A percentile compares a stretch with the other conserved stretches of the same genome.
Conservation (phyloP, 164 flowering plant genomes). For the Malania oleifera region DNA sequence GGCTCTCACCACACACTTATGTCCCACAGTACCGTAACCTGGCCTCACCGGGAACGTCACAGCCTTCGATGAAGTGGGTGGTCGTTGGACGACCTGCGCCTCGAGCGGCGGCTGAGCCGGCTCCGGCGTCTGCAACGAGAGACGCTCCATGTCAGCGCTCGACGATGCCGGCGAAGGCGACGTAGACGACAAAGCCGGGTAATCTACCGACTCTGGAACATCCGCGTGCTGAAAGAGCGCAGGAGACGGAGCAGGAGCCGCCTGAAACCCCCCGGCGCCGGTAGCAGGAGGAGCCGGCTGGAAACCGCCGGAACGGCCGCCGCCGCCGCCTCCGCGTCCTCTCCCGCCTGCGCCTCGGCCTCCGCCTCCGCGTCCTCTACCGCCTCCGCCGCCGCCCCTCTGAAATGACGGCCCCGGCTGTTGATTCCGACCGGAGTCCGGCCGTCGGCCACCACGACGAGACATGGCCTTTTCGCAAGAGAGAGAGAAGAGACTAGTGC, state of each 20-base stretch:
- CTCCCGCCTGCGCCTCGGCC: neutral
- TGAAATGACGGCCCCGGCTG: neutral
- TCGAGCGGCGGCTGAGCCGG: neutral
- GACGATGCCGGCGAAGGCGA: neutral
- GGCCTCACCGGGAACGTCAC: slow-evolving; percentile 42
- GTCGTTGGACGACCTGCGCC: neutral
- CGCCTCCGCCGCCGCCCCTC: slow-evolving; percentile 1
- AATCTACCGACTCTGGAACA: no score
- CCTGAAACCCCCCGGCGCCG: neutral
- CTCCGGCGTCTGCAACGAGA: slow-evolving; percentile 8
- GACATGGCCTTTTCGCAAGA: neutral
- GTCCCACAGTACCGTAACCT: slow-evolving; percentile 40
- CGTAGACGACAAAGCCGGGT: slow-evolving; percentile 8
- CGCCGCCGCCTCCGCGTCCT: neutral
- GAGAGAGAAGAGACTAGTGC: neutral
- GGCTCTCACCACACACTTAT: slow-evolving; percentile 38
- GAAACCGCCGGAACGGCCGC: neutral
- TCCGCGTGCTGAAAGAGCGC: no score
- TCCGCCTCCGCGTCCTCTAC: neutral
- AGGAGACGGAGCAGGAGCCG: neutral
- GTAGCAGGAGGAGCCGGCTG: neutral
- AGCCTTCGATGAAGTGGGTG: slow-evolving; percentile 41
- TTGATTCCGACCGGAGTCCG: neutral
- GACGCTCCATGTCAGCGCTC: slow-evolving; percentile 9
- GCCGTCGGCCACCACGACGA: neutral